These are phyloP conservation scores for Potentilla sterilis DNA, from an alignment of 306 rosid genomes.

Conservation along the genomic window DNA sequence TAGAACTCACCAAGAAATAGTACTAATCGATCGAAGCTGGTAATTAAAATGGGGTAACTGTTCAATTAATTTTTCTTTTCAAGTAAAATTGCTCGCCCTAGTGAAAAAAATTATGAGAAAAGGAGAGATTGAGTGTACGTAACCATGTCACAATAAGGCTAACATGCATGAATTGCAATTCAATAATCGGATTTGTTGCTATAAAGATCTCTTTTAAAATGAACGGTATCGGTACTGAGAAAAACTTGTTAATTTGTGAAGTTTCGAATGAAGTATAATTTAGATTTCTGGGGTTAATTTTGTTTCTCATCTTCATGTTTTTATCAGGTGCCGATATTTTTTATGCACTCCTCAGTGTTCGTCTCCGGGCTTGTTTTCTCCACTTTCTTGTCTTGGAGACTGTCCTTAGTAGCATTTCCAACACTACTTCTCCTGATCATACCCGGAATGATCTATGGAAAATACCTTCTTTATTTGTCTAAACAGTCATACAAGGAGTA, in stretches of 20 bases:
- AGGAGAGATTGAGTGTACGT: background rate
- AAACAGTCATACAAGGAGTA: constrained; percentile 56
- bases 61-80: background rate
- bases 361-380: constrained; percentile 75
- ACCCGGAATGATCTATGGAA: constrained; percentile 86
- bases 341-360: constrained; percentile 85
- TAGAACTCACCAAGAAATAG: background rate
- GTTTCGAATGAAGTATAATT: background rate
- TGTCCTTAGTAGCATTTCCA: constrained; percentile 77
- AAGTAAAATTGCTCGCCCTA: background rate
- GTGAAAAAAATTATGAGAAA: background rate
- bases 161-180: background rate
- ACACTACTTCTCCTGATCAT: constrained; percentile 70
- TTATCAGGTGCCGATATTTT: constrained; percentile 69
- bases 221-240: background rate
- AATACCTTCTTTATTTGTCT: constrained; percentile 63
- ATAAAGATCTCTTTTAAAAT: background rate
- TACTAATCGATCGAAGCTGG: background rate
- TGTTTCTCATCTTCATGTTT: background rate
- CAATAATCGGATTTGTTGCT: background rate
- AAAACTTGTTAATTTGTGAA: background rate
- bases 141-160: too few species aligned
- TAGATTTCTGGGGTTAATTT: background rate
- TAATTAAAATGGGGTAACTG: background rate
- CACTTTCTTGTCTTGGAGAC: constrained; percentile 75